These are phyloP conservation scores for Chamaenerion angustifolium DNA, from an alignment of 345 rosid species.

Conservation along the genomic window DNA sequence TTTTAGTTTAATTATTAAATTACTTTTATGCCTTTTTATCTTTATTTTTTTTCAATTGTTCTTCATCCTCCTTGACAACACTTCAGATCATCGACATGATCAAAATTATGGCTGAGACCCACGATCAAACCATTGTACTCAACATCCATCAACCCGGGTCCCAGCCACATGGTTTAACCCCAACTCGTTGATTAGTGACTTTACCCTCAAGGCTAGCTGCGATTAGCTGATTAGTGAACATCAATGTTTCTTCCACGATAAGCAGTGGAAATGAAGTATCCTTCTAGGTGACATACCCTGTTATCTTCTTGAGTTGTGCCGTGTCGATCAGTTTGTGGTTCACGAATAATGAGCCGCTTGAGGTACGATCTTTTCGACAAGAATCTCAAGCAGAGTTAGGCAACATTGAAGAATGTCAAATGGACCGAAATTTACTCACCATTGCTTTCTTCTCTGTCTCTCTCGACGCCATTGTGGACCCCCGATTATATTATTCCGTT, in stretches of 20 bases:
- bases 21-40: no score
- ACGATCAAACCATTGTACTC: conserved; percentile 76
- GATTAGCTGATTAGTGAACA: conserved; percentile 64
- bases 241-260: conserved; percentile 84
- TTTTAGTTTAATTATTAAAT: no score
- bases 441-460: not conserved
- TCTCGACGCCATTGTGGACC: conserved; percentile 3
- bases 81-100: no score
- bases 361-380: conserved; percentile 56
- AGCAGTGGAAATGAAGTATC: conserved; percentile 79
- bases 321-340: conserved; percentile 47
- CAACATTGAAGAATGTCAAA: no score
- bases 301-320: conserved; percentile 53
- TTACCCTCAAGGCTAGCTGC: conserved; percentile 42
- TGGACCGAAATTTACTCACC: not conserved
- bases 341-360: conserved; percentile 46
- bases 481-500: conserved; percentile 9
- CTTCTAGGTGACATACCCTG: conserved; percentile 77
- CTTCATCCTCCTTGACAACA: no score
- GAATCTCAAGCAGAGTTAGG: conserved; percentile 61
- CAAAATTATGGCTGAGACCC: no score
- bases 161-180: conserved; percentile 61
- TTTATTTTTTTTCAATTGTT: no score
- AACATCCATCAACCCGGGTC: conserved; percentile 66
- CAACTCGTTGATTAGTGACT: conserved; percentile 57